Base-by-base conservation (phyloP, 83 land plant species). In the Thuja plicata region DNA sequence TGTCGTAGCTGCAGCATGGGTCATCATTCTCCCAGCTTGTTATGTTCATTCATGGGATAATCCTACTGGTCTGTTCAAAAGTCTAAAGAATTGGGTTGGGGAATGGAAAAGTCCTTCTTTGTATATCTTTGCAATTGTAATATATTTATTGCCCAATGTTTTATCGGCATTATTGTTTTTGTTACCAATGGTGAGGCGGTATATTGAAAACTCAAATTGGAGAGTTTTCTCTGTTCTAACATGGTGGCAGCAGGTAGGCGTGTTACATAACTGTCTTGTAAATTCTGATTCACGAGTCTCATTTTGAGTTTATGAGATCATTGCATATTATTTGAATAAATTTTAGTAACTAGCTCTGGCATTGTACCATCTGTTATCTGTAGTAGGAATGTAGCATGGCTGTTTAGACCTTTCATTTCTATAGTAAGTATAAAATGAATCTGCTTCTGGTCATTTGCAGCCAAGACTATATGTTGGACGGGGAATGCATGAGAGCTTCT, bases 161-260 rank as follows among this genome's bases (percentile, higher is more conserved):
- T 76, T 97, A 84, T 94, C 95, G 52, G 95, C 93, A 12, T 8
- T 97, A 38, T 30, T 98, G 9, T 98, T 98, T 89, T 40, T 97
- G 32, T 84, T 97, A 87, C 99, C 99, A 41, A 89, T 89, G 86
- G 80, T 97, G 43, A 91, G 97, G 88, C 94, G 93, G 86, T 15
- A 55, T 30, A 84, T 96, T 87, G 99, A 98, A 89, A 94, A 95
- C 37, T 97, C 99, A 62, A 93, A 95, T 74, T 91, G 90, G 91
- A 89, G 93, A 10, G 92, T 97, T 48, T 48, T 97, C 74, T 77
- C 77, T 77, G 52, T 97, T 57, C 87, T 97, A n/a, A 91, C 94
- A 92, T 98, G 99, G 99, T 98, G 99, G 99, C 95, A 97, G 35
- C 99, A 98, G 99, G 99, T 90, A 92, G 87, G 90, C 1, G 79